These are phyloP conservation scores for Streptanthus diversifolius DNA, from an alignment of 345 rosid genomes.

Conservation along the genomic window DNA sequence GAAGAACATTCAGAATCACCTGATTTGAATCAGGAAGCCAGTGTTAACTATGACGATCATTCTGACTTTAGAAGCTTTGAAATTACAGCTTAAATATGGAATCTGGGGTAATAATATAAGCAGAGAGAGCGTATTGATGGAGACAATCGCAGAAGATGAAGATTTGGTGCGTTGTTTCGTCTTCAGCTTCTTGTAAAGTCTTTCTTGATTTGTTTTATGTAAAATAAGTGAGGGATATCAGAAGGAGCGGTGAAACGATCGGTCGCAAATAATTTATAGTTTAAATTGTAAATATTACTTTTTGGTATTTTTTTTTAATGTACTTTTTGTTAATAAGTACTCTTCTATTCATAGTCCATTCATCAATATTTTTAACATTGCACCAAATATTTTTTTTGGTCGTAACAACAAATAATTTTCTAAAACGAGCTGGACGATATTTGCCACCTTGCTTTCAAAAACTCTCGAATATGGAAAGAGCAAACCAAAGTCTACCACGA, in stretches of 20 bases:
- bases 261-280: conserved; percentile 6
- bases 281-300: background rate
- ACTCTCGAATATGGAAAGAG: too few species aligned
- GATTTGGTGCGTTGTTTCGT: conserved; percentile 24
- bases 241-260: conserved; percentile 33
- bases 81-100: background rate
- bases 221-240: conserved; percentile 1
- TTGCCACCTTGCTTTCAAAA: too few species aligned
- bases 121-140: conserved; percentile 13
- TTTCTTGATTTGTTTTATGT: conserved; percentile 17
- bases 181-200: conserved; percentile 20
- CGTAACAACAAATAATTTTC: too few species aligned
- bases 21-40: background rate
- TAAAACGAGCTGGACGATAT: too few species aligned
- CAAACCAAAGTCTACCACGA: too few species aligned
- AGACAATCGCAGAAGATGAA: conserved; percentile 19
- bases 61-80: background rate
- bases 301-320: too few species aligned
- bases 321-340: background rate
- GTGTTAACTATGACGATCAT: background rate
- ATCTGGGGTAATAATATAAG: background rate
- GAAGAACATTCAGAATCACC: background rate
- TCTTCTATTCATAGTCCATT: too few species aligned
- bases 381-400: too few species aligned
- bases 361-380: too few species aligned